Conservation (phyloP, 495 filamentous ascomycete species). For the Aspergillus olivimuriae region DNA sequence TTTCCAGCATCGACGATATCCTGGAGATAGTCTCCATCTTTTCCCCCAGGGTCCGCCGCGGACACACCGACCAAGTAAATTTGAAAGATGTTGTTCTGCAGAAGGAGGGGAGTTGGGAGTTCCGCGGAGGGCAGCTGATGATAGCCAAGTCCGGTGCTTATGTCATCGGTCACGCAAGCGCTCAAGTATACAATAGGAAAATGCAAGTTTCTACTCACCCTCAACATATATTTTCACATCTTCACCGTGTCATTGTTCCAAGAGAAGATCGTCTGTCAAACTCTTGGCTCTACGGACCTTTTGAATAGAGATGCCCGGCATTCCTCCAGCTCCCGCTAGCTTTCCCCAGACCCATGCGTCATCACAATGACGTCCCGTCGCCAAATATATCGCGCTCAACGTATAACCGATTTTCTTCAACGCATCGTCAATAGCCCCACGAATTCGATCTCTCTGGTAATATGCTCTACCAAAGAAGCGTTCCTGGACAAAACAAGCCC, state of each 20-base stretch:
- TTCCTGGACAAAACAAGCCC: conserved; percentile 52
- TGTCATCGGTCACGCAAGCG: no score
- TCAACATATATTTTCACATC: no score
- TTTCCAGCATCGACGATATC: conserved; percentile 90
- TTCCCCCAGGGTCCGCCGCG: conserved; percentile 17
- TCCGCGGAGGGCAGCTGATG: conserved; percentile 1
- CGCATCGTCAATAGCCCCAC: conserved; percentile 52
- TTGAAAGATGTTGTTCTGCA: conserved; percentile 5
- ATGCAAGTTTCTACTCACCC: no score
- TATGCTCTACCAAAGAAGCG: conserved; percentile 59
- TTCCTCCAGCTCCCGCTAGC: no score
- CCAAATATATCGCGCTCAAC: conserved; percentile 19
- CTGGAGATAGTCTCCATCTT: conserved; percentile 93
- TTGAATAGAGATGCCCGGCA: no score
- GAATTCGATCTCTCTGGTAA: conserved; percentile 54
- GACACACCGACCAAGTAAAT: conserved; percentile 9
- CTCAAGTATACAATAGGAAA: no score
- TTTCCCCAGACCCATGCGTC: neutral
- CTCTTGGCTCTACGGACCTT: no score
- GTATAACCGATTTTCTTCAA: conserved; percentile 52
- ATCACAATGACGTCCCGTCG: neutral
- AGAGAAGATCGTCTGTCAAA: no score
- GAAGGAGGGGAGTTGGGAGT: conserved; percentile 6
- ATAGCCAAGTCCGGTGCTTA: conserved; percentile 11
- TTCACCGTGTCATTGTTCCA: no score